phyloP scores from a whole-genome alignment of 169 alveolate genomes.

The Cardiosporidium cionae region DNA sequence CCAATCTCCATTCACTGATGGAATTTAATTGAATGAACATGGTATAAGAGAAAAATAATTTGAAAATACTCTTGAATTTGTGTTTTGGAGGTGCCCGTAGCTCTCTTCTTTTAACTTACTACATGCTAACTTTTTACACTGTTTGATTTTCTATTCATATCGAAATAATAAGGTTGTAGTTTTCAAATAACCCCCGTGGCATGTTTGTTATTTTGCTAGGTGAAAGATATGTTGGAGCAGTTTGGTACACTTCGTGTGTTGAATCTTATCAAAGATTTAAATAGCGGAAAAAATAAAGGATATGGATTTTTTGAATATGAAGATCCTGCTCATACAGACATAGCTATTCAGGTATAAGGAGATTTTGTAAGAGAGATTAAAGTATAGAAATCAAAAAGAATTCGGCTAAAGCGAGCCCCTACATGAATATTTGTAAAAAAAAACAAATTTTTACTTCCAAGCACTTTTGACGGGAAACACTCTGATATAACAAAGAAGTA shows the following conservation, averaged over 20 bases:
- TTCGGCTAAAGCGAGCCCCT: conserved; percentile 42
- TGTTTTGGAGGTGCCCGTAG: too few relatives aligned
- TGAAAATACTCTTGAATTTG: too few relatives aligned
- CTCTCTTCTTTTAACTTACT: too few relatives aligned
- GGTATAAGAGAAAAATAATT: too few relatives aligned
- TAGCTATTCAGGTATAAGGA: conserved; percentile 64
- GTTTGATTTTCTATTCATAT: too few relatives aligned
- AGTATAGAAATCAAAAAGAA: conserved; percentile 46
- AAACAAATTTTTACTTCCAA: conserved; percentile 15
- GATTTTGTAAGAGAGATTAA: conserved; percentile 49
- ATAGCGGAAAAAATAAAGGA: conserved; percentile 67
- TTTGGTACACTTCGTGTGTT: conserved; percentile 59
- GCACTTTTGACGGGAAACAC: conserved; percentile 37
- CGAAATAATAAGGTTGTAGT: too few relatives aligned
- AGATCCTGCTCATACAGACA: conserved; percentile 61
- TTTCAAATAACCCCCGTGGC: too few relatives aligned
- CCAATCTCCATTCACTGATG: too few relatives aligned
- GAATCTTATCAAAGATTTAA: conserved; percentile 59
- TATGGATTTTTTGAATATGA: conserved; percentile 75
- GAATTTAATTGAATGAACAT: too few relatives aligned
- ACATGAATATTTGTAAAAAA: conserved; percentile 40
- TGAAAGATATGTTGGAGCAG: conserved; percentile 53
- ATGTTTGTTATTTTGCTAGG: conserved; percentile 25
- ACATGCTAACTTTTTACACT: too few relatives aligned
- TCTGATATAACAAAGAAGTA: conserved; percentile 21